These are phyloP conservation scores for Yamadazyma scolyti DNA, from an alignment of 805 yeast species.

Conservation along the genomic window DNA sequence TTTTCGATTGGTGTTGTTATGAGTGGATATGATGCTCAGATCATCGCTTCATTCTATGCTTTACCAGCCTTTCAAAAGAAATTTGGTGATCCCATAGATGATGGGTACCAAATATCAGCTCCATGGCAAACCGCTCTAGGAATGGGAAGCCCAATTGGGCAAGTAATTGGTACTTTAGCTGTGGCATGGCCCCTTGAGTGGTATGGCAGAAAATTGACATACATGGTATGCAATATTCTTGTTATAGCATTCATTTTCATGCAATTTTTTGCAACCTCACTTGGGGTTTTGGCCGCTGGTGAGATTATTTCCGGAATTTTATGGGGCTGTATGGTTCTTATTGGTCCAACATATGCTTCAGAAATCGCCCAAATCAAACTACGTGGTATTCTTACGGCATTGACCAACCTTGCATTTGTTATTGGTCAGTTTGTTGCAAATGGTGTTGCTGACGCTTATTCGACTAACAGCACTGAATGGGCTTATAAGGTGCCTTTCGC, in stretches of 20 bases:
- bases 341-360: constrained; percentile 49
- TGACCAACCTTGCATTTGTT: constrained; percentile 48
- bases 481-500: constrained; percentile 54
- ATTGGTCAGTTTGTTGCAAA: constrained; percentile 53
- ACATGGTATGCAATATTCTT: constrained; percentile 20
- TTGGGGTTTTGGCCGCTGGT: constrained; percentile 34
- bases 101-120: constrained; percentile 17
- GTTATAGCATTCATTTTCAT: constrained; percentile 28
- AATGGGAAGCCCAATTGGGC: constrained; percentile 29
- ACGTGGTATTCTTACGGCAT: constrained; percentile 45
- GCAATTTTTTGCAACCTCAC: constrained; percentile 32
- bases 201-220: constrained; percentile 38
- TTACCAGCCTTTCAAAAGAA: constrained; percentile 29
- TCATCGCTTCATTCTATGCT: constrained; percentile 34
- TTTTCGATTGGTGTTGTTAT: constrained; percentile 37
- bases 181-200: constrained; percentile 41
- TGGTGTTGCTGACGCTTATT: constrained; percentile 43
- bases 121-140: constrained; percentile 29
- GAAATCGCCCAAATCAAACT: constrained; percentile 52
- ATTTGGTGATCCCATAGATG: constrained; percentile 25
- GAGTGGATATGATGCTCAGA: constrained; percentile 35
- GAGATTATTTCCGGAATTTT: constrained; percentile 36
- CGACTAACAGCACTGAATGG: constrained; percentile 21
- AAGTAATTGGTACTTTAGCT: constrained; percentile 38
- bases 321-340: constrained; percentile 38